phyloP scores from a whole-genome alignment of 2,329 filamentous ascomycete genomes.

The Dissoconium aciculare region DNA sequence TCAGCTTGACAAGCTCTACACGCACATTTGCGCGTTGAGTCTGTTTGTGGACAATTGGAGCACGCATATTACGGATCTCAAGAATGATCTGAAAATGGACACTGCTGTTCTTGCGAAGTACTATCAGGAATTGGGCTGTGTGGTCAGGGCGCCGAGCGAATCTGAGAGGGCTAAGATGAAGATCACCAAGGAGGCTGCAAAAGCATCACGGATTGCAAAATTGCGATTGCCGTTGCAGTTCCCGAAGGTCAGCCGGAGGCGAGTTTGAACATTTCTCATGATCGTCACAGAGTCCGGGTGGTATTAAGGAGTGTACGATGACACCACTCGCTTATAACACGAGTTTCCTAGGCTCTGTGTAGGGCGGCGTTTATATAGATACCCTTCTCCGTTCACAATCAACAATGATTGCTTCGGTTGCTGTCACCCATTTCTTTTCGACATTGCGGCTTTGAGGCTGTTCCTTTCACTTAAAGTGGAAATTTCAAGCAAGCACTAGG shows the following conservation, averaged over 20 bases:
- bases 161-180: slow-evolving; percentile 34
- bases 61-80: slow-evolving; percentile 54
- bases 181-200: slow-evolving; percentile 45
- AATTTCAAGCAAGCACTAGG: too few species aligned
- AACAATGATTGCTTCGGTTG: too few species aligned
- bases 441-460: too few species aligned
- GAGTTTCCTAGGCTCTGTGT: too few species aligned
- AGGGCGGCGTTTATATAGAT: too few species aligned
- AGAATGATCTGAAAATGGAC: slow-evolving; percentile 57
- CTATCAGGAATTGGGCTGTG: slow-evolving; percentile 62
- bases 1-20: slow-evolving; percentile 56
- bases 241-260: slow-evolving; percentile 42
- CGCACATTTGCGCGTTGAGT: slow-evolving; percentile 56
- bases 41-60: slow-evolving; percentile 60
- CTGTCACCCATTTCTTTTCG: too few species aligned
- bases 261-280: slow-evolving; percentile 16
- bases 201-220: slow-evolving; percentile 50
- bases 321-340: too few species aligned
- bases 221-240: slow-evolving; percentile 69
- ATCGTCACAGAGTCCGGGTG: too few species aligned
- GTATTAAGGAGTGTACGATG: too few species aligned
- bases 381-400: too few species aligned
- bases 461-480: too few species aligned
- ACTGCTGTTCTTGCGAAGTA: slow-evolving; percentile 54
- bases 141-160: slow-evolving; percentile 36